Base-by-base conservation (phyloP, 2,329 filamentous ascomycete species). In the Microdochium trichocladiopsis region DNA sequence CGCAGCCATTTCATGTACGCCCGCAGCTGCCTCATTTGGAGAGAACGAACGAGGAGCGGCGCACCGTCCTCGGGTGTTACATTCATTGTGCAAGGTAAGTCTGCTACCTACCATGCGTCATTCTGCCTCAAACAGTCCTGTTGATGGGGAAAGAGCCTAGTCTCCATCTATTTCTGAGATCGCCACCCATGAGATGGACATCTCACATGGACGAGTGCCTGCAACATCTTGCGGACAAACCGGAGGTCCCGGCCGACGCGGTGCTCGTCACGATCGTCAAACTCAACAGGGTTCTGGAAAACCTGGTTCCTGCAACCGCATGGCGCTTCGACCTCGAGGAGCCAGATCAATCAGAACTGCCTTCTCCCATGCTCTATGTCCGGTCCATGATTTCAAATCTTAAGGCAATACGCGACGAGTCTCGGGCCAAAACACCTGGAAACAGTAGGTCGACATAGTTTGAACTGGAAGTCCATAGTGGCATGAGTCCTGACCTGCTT, bases 201-300 rank as follows among this genome's bases (percentile, higher is more conserved):
- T 57, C 74, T 1, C 74, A 82, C 50, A 75, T 86, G 69, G 80
- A 83, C 25, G 79, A 84, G 33, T 79, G 74, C 33, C 66, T 85
- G 1, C 63, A 70, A 4, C 56, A 71, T 2, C 65, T 86, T 0
- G 66, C 69, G 4, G 65, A 71, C 16, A 65, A 71, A 1, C 70
- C 69, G 8, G 76, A 83, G 52, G 69, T 69, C 23, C 66, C 72
- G 0, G 71, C 72, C 2, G 82, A 86, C 59, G 67, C 70, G 25
- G 57, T 79, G 2, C 67, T 86, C 2, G 69, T 72, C 5, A 47
- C 56, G 1, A 60, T 66, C 49, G 60, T 59, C 8, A 60, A 52
- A 41, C 52, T 60, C 25, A 56, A 52, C 25, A 56, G 41, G 41
- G 55, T 67, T 21, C 52, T 57, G 11, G 63, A 67, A 25, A 59